Conservation (phyloP, 1,139 yeast species). For the Citeromyces hawaiiensis region DNA sequence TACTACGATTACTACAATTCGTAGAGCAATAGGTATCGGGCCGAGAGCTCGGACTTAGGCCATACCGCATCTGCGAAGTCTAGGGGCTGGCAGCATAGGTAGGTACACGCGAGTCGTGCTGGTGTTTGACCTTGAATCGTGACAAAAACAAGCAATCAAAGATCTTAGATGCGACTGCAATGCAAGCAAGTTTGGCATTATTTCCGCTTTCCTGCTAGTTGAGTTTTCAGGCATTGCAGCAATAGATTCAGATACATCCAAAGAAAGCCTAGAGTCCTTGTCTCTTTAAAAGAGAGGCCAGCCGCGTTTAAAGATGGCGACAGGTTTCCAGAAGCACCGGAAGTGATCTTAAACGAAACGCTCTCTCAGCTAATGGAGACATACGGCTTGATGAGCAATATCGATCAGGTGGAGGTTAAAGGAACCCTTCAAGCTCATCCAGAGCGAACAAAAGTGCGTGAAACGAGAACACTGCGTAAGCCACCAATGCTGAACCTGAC, state of each 20-base stretch:
- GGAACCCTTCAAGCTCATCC: not conserved
- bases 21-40: no score
- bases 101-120: no score
- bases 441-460: not conserved
- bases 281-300: not conserved
- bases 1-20: no score
- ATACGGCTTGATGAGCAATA: not conserved
- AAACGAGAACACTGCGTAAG: not conserved
- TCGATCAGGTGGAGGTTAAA: not conserved
- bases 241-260: not conserved
- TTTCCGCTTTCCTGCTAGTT: not conserved
- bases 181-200: not conserved
- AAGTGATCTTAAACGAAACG: not conserved
- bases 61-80: no score
- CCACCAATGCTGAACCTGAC: not conserved
- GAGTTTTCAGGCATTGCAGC: not conserved
- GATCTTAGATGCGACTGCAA: no score
- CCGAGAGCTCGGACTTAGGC: no score
- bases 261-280: not conserved
- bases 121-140: no score
- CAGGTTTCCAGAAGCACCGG: not conserved
- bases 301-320: not conserved
- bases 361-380: not conserved
- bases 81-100: no score
- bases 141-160: no score